These are phyloP conservation scores for Penicillium fuscoglaucum DNA, from an alignment of 2,329 filamentous ascomycete species.

Conservation along the genomic window DNA sequence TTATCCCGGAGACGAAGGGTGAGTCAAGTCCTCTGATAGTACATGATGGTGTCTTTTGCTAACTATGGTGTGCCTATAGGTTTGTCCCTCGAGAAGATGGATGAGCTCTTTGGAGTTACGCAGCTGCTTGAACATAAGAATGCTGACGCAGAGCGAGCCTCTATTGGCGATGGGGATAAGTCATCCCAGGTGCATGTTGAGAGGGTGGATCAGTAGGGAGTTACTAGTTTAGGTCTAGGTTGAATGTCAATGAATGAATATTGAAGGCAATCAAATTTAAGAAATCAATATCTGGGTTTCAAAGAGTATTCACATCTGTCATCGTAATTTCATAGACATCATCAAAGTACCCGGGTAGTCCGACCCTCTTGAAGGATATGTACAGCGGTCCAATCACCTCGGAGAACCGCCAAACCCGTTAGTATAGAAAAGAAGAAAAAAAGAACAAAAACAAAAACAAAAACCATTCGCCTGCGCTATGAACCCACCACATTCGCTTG, in stretches of 20 bases:
- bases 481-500: constrained; percentile 12
- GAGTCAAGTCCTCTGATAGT: constrained; percentile 16
- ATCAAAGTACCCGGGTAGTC: constrained; percentile 6
- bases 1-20: constrained; percentile 74
- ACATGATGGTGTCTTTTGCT: background rate
- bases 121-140: constrained; percentile 40
- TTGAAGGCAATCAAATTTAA: background rate
- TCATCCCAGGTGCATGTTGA: constrained; percentile 15
- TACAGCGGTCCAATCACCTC: constrained; percentile 3
- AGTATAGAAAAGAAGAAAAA: constrained; percentile 4
- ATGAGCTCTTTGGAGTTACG: constrained; percentile 64
- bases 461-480: constrained; percentile 16
- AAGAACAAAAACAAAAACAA: constrained; percentile 2
- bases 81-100: constrained; percentile 63
- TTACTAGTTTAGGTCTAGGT: background rate
- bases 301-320: constrained; percentile 11
- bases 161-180: constrained; percentile 12
- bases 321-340: constrained; percentile 15
- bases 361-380: constrained; percentile 7
- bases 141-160: constrained; percentile 20
- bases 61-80: constrained; percentile 23
- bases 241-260: background rate
- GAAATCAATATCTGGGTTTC: background rate
- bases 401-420: background rate
- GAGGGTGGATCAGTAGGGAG: constrained; percentile 1